These are phyloP conservation scores for Diutina rugosa DNA, from an alignment of 1,139 yeast species.

Conservation along the genomic window DNA sequence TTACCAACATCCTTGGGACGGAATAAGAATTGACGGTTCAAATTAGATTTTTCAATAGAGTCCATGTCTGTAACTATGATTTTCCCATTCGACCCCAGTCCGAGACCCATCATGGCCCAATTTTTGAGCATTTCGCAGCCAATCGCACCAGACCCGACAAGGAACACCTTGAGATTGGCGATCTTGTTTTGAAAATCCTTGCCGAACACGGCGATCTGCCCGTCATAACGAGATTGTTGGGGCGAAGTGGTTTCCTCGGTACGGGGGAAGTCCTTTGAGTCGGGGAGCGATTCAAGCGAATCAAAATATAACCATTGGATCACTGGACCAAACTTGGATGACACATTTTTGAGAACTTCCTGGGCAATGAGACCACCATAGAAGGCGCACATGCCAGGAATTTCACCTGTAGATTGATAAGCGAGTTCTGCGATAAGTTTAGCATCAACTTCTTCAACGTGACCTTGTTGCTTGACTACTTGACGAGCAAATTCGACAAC, in stretches of 20 bases:
- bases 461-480: slow-evolving; percentile 46
- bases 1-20: slow-evolving; percentile 90
- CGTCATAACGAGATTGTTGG: slow-evolving; percentile 73
- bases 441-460: slow-evolving; percentile 43
- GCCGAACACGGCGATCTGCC: slow-evolving; percentile 92
- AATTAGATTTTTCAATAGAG: slow-evolving; percentile 86
- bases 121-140: slow-evolving; percentile 98
- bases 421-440: slow-evolving; percentile 60
- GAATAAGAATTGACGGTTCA: slow-evolving; percentile 92
- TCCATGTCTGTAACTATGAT: slow-evolving; percentile 87
- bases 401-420: slow-evolving; percentile 81
- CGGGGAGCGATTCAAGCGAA: slow-evolving; percentile 81
- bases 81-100: slow-evolving; percentile 80
- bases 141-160: slow-evolving; percentile 98
- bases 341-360: slow-evolving; percentile 88
- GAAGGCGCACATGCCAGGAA: slow-evolving; percentile 83
- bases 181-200: slow-evolving; percentile 57
- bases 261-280: slow-evolving; percentile 42
- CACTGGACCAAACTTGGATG: slow-evolving; percentile 86
- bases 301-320: slow-evolving; percentile 90
- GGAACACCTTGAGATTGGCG: slow-evolving; percentile 68
- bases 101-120: slow-evolving; percentile 96
- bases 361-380: slow-evolving; percentile 95
- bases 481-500: slow-evolving; percentile 47
- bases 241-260: slow-evolving; percentile 66